Percentiles rank a stretch among this genome's conserved stretches.
Evolutionary conservation across 1,284 basidiomycete genomes (phyloP).

Genomic region (Mycosarcoma mackinlayi): DNA sequence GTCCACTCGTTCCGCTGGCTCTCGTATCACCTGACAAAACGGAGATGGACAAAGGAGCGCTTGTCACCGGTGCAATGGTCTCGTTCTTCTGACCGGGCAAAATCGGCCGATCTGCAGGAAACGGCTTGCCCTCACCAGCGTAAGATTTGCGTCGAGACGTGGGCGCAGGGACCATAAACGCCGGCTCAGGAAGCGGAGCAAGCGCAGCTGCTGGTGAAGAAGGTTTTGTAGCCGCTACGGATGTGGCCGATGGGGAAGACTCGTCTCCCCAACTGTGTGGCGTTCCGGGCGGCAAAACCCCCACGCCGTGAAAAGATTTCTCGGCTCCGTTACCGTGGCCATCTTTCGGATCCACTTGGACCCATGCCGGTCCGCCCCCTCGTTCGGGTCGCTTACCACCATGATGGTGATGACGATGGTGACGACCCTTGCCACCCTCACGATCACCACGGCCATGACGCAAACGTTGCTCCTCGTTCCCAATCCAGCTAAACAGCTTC

Average conservation of each 20-base stretch:
- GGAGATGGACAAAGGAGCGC: neutral
- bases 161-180: no score
- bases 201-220: conserved; percentile 10
- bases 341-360: no score
- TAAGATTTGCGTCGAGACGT: no score
- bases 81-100: neutral
- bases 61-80: neutral
- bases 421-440: neutral
- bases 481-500: conserved; percentile 1
- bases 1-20: conserved; percentile 9
- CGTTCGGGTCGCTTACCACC: neutral
- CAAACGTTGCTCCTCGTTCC: neutral
- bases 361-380: conserved; percentile 2
- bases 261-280: conserved; percentile 8
- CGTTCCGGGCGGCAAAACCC: conserved; percentile 15
- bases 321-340: no score
- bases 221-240: no score
- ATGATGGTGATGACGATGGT: neutral
- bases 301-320: neutral
- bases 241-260: neutral
- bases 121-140: no score
- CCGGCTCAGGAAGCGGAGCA: conserved; percentile 15
- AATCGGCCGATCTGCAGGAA: neutral
- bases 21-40: neutral
- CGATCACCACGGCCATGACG: neutral